These are phyloP conservation scores for Gracilariopsis chorda DNA, from an alignment of 23 red algal genomes.

Conservation along the genomic window DNA sequence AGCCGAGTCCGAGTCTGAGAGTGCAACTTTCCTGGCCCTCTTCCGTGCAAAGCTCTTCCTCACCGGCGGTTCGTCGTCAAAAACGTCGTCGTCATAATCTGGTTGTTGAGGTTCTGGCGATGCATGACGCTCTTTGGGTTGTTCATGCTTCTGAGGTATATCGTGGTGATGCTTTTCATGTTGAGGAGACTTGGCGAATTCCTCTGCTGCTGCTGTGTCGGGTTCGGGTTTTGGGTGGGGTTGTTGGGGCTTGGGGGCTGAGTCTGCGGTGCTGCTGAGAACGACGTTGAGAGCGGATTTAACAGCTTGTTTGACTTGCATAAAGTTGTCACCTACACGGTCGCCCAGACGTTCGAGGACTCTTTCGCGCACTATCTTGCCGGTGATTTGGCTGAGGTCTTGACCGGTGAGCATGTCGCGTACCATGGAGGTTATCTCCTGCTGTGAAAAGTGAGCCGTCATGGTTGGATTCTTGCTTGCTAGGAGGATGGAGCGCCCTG, in stretches of 20 bases:
- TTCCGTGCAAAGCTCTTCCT: neutral
- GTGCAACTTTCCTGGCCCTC: neutral
- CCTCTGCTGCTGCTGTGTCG: neutral
- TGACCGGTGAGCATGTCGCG: constrained; percentile 28
- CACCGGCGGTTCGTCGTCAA: neutral
- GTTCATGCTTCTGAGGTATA: neutral
- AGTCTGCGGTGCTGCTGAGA: neutral
- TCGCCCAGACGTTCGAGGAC: constrained; percentile 17
- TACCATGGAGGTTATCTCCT: constrained; percentile 32
- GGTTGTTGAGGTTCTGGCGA: neutral
- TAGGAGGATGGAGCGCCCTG: neutral
- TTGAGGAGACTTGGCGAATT: neutral
- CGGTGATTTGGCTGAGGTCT: constrained; percentile 54
- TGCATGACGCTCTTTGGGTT: neutral
- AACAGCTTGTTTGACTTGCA: neutral
- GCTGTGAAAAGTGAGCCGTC: neutral
- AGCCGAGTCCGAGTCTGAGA: neutral
- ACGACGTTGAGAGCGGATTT: constrained; percentile 16
- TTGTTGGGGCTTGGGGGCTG: neutral
- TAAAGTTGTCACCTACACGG: neutral
- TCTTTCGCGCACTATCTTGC: constrained; percentile 39
- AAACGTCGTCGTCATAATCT: neutral
- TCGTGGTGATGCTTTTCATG: neutral
- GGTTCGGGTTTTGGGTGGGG: neutral
- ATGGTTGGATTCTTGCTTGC: neutral